Conservation (phyloP, 768 basidiomycete genomes). For the Lentinula edodes region DNA sequence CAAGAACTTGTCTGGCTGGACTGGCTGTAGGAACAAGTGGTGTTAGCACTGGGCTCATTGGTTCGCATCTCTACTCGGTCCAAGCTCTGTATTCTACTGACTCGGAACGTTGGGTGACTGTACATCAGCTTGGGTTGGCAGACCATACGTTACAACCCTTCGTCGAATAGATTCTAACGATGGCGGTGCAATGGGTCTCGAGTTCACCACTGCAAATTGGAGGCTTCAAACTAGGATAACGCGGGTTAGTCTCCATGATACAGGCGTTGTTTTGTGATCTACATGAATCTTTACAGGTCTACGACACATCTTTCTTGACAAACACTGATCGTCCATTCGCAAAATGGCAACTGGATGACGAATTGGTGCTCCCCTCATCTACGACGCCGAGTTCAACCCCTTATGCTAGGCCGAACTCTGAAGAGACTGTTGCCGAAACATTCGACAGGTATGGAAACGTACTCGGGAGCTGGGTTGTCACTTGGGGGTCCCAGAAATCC, state of each 20-base stretch:
- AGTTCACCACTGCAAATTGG: conserved; percentile 66
- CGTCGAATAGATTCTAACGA: conserved; percentile 42
- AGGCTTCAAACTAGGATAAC: conserved; percentile 57
- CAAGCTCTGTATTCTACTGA: neutral
- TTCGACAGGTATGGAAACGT: conserved; percentile 50
- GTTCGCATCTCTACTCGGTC: conserved; percentile 11
- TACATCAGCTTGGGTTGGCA: conserved; percentile 43
- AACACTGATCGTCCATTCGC: conserved; percentile 67
- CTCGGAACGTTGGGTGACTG: conserved; percentile 5
- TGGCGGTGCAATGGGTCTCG: conserved; percentile 46
- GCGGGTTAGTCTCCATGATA: conserved; percentile 32
- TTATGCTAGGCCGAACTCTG: conserved; percentile 13
- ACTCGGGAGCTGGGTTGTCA: conserved; percentile 74
- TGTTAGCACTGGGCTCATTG: conserved; percentile 69
- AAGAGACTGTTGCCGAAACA: conserved; percentile 83
- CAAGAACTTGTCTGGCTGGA: conserved; percentile 59
- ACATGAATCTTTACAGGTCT: conserved; percentile 35
- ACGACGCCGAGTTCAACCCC: conserved; percentile 7
- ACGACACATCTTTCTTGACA: conserved; percentile 68
- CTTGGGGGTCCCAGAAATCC: conserved; percentile 43
- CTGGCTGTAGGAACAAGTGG: conserved; percentile 71
- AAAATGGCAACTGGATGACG: conserved; percentile 70
- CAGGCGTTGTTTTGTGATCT: neutral
- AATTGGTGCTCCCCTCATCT: conserved; percentile 36
- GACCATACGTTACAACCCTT: conserved; percentile 68